Evolutionary conservation across 139 green algal species (phyloP), one percentile per base, ranked within the genome.

Genomic region (Chlorella sp.): DNA sequence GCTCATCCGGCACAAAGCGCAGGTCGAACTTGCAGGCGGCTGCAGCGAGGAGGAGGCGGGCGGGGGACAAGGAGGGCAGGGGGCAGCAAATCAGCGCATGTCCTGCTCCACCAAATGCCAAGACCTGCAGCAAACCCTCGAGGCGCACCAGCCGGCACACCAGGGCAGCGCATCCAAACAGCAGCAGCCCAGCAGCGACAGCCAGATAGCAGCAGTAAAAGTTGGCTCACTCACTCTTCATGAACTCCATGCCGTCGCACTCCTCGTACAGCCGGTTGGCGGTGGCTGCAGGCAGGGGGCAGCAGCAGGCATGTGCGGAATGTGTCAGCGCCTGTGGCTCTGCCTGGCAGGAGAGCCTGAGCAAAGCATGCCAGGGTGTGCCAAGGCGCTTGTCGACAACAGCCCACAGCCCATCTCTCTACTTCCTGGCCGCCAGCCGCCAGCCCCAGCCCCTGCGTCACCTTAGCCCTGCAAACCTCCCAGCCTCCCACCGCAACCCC

Each of bases 171-270:
- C n/a, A n/a, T n/a, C n/a, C n/a, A n/a, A n/a, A n/a, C n/a, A 20
- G 64, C 36, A 62, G 28, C 39, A 78, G 9, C 41, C 5, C 36
- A 60, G 36, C 56, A 83, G 26, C 74, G 44, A 4, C 1, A 3
- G 13, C 68, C 47, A 30, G 11, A 11, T 21, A 2, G 9, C 12
- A 60, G 30, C 47, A 32, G 47, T 17, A 18, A 39, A 7, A n/a
- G 26, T 1, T 23, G 0, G 17, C n/a, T 11, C 41, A 4, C 86
- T 73, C 75, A 84, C 80, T 87, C 44, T 85, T 85, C 80, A 89
- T 80, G 71, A 98, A 96, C 88, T 98, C 95, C 76, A 98, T 83
- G 32, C 97, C 97, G 73, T 99, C 97, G 84, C 95, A 98, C 90
- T 96, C 93, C 20, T 88, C 71, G 71, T 99, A 99, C 28, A 99